Evolutionary conservation across 2,329 filamentous ascomycete genomes (phyloP), one percentile per base, ranked within the genome.

Genomic region (Lasiodiplodia gonubiensis): DNA sequence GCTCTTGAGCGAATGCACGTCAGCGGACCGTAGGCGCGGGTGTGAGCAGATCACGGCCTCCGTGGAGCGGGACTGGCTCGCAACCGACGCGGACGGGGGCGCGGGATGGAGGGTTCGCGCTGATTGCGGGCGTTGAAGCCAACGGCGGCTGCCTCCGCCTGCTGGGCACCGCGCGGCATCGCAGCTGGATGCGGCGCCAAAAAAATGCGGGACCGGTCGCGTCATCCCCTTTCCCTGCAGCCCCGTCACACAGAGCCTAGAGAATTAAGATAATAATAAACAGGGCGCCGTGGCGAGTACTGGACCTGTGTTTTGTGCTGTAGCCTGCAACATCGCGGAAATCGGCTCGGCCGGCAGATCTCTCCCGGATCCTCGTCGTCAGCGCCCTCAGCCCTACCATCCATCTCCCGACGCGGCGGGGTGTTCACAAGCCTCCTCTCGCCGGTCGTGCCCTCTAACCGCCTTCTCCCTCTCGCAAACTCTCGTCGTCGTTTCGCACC

Each of bases 311-410:
- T 46, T 27, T 42, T n/a, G 35, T 46, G 35, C n/a, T 14, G 21
- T 35, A 30, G 54, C 25, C 37, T 35, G 59, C 59, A 37, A 48
- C 42, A 14, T 46, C 59, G 35, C 59, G 59, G 59, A 63, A 63
- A 63, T 51, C 59, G 59, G 59, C 59, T 63, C 42, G n/a, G n/a
- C 46, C 59, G 59, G 59, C 59, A 63, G 59, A 63, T 63, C 59
- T 63, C 46, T 51, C 42, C 59, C 59, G 59, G 59, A 63, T 63
- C 61, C 61, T 64, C 51, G 61, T 64, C 61, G 49, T 53, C 48
- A 64, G 61, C 61, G 23, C 33, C 49, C 48, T 64, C 61, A 64
- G 61, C 61, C 61, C 61, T 64, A 64, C 61, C 48, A 21, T n/a
- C 10, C 48, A 21, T n/a, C 10, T 8, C 37, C 48, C 48, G 23